Evolutionary conservation across 805 yeast genomes (phyloP).

Genomic region (Huiozyma sinensis): DNA sequence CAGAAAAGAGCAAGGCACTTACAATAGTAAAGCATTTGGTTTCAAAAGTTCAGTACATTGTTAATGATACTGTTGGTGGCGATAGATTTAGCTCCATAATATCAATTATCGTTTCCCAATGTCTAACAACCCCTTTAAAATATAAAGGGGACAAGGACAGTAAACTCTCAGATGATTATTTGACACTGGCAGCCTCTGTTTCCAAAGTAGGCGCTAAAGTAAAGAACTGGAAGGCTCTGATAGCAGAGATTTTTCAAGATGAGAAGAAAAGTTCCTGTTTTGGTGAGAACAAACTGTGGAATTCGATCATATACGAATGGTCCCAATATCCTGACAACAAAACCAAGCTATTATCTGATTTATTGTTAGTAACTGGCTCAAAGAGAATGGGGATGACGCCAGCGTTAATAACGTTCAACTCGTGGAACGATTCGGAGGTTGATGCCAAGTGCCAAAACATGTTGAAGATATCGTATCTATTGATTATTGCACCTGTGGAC

Average conservation of each 20-base stretch:
- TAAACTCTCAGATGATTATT: slow-evolving; percentile 31
- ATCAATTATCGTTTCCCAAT: slow-evolving; percentile 41
- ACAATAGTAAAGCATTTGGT: slow-evolving; percentile 12
- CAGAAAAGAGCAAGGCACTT: slow-evolving; percentile 6
- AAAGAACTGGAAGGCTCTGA: slow-evolving; percentile 53
- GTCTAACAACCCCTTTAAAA: slow-evolving; percentile 44
- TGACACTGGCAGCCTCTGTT: slow-evolving; percentile 34
- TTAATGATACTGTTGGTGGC: slow-evolving; percentile 20
- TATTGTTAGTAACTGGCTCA: slow-evolving; percentile 20
- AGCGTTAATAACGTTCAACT: slow-evolving; percentile 44
- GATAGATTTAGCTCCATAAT: slow-evolving; percentile 49
- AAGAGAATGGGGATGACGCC: slow-evolving; percentile 40
- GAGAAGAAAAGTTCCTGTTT: slow-evolving; percentile 15
- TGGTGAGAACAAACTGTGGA: slow-evolving; percentile 35
- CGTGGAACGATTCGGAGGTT: slow-evolving; percentile 62
- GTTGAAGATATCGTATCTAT: slow-evolving; percentile 51
- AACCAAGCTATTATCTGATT: slow-evolving; percentile 33
- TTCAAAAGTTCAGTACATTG: slow-evolving; percentile 10
- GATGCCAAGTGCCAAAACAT: slow-evolving; percentile 42
- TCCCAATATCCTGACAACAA: slow-evolving; percentile 41
- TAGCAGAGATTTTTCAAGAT: slow-evolving; percentile 59
- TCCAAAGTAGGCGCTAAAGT: slow-evolving; percentile 25
- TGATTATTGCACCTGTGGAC: slow-evolving; percentile 54
- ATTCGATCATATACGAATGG: slow-evolving; percentile 50
- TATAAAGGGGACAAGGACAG: slow-evolving; percentile 31